phyloP scores from a whole-genome alignment of 2,329 filamentous ascomycete species.

The Sarocladiaceae sp. region DNA sequence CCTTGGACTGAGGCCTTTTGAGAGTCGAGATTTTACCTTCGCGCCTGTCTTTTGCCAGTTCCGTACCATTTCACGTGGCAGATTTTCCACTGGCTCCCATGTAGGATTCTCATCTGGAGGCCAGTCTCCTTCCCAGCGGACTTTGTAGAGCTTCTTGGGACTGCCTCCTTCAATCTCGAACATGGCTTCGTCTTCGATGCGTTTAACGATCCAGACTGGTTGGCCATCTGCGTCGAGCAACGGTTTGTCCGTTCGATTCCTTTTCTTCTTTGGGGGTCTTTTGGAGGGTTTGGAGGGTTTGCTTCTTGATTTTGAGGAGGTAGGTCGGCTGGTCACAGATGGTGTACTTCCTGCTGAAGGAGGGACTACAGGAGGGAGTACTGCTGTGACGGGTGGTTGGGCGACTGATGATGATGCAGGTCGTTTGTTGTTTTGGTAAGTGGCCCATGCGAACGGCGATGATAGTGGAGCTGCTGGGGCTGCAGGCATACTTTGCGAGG shows the following conservation, averaged over 20 bases:
- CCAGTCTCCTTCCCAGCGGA: conserved; percentile 56
- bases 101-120: conserved; percentile 51
- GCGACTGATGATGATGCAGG: too few relatives aligned
- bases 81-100: conserved; percentile 53
- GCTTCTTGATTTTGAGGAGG: background rate
- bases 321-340: background rate
- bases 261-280: conserved; percentile 8
- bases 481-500: conserved; percentile 9
- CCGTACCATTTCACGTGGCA: conserved; percentile 35
- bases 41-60: conserved; percentile 31
- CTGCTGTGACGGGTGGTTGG: background rate
- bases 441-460: background rate
- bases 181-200: conserved; percentile 33
- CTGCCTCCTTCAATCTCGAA: conserved; percentile 31
- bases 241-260: conserved; percentile 5
- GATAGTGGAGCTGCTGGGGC: background rate
- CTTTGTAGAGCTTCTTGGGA: conserved; percentile 41
- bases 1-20: background rate
- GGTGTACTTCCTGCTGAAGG: background rate
- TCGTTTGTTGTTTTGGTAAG: background rate
- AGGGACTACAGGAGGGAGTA: background rate
- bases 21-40: conserved; percentile 15
- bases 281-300: background rate
- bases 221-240: conserved; percentile 15
- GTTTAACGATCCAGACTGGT: conserved; percentile 38